Base-by-base conservation (phyloP, 2,329 filamentous ascomycete species). In the Venturia aucupariae region DNA sequence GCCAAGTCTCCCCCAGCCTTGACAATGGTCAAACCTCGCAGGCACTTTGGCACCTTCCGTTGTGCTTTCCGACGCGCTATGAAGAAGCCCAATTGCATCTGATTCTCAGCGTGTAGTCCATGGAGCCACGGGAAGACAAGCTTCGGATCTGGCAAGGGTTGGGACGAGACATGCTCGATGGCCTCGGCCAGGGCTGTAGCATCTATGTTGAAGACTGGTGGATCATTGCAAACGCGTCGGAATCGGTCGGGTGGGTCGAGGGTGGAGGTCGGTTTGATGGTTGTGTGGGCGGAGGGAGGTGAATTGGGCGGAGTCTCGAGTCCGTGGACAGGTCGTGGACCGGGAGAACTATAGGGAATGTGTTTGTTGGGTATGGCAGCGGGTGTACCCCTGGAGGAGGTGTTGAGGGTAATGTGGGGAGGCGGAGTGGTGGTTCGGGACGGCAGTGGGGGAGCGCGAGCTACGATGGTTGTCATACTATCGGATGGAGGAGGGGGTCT, bases 121-220 rank as follows among this genome's bases (percentile, higher is more conserved):
- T 99, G 94, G 30, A 97, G 81, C 94, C 94, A 99, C 2, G 94
- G 94, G 71, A 97, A 99, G 67, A 97, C 90, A 66, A 86, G 82
- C n/a, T 88, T 84, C 0, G 94, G 86, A 64, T 93, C 86, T 7
- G 94, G 93, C 30, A 97, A 80, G 1, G 92, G 88, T 71, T 96
- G 91, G 2, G 86, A 83, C 3, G 93, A 84, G 66, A 86, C 79
- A 70, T 92, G 85, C 68, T 95, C 86, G 41, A 97, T 73, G 0
- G 93, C 91, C 57, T 85, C 81, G 13, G 86, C 85, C 54, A 97
- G 81, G 35, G 84, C 84, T 48, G 80, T 78, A 38, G 88, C 85
- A 71, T 86, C 83, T 69, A 97, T 86, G 54, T 87, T 84, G 75
- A 90, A 96, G 32, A 97, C 75, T 61, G 74, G 83, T 72, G 76